Base-by-base conservation (phyloP, 805 yeast species). In the Nakazawaea wyomingensis region DNA sequence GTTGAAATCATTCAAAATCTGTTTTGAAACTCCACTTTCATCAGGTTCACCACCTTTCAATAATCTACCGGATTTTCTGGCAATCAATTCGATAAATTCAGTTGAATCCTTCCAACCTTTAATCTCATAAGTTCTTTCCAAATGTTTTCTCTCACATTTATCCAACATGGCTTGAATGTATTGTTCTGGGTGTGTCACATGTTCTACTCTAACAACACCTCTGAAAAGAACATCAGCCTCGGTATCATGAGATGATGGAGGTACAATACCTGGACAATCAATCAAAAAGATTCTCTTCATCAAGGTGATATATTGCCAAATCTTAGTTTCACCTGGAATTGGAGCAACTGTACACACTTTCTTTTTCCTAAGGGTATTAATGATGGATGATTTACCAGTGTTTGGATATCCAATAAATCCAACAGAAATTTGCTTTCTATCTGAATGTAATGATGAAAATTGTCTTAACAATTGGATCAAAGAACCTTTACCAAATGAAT, bases 191-290 rank as follows among this genome's bases (percentile, higher is more conserved):
- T 86, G 72, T 0, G 95, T 78, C 37, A 93, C 98, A 59, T 91
- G 96, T 62, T 91, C 99, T n/a, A 91, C 96, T 69, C 99, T 84
- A 2, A 91, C 99, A 16, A 93, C 99, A 60, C 99, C 99, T 64
- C 96, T 80, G 66, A 91, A 86, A 51, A 91, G 64, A 55, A 91
- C 88, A 63, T 91, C 98, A 21, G 96, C 80, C 60, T 88, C 95
- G 1, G 91, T 66, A 61, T 93, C 99, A 56, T 82, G 88, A 22
- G 80, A 61, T 14, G 95, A 85, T 21, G 99, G 99, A 8, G 99
- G 99, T 17, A 91, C 99, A 59, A 91, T 91, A 66, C 99, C 99
- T 2, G 99, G 99, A 72, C 99, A 93, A 67, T 91, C 99, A 56
- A 91, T 93, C 55, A 91, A 70, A 66, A 90, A 91, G 41, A 91